Conservation (phyloP, 805 yeast genomes). For the Yarrowia deformans region DNA sequence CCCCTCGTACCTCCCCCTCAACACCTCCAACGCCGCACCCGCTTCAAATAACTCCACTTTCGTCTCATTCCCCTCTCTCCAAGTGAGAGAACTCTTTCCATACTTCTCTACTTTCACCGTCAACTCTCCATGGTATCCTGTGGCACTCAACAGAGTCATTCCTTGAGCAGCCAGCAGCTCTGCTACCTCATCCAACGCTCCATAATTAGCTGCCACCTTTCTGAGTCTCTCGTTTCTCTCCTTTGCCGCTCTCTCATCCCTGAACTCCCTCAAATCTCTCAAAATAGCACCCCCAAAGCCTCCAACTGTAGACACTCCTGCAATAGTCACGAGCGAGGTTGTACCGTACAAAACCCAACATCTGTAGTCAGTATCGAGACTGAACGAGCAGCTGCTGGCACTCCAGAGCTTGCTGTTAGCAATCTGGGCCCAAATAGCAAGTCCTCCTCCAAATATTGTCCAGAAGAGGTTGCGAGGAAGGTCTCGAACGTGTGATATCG, state of each 20-base stretch:
- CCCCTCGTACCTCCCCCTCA: too few species aligned
- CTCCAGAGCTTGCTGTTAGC: neutral
- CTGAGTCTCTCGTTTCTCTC: neutral
- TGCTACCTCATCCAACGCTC: neutral
- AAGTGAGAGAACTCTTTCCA: neutral
- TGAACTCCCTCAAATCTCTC: neutral
- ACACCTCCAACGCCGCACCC: neutral
- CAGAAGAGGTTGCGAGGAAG: neutral
- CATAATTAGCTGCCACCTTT: neutral
- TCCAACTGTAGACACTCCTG: neutral
- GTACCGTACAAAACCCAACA: neutral
- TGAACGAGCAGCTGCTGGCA: neutral
- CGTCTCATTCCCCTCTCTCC: neutral
- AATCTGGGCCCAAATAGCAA: neutral
- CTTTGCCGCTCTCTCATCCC: neutral
- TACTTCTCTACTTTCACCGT: neutral
- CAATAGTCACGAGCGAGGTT: neutral
- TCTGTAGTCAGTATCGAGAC: neutral
- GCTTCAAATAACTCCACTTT: neutral
- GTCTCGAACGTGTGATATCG: neutral
- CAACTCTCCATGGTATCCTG: neutral
- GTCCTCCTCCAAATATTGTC: neutral
- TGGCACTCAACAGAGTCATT: neutral
- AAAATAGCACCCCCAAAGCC: neutral
- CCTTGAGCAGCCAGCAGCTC: neutral